A percentile compares a stretch with the other conserved stretches of the same genome.
Evolutionary conservation across 345 rosid genomes (phyloP).

Genomic region (Garcia nutans): DNA sequence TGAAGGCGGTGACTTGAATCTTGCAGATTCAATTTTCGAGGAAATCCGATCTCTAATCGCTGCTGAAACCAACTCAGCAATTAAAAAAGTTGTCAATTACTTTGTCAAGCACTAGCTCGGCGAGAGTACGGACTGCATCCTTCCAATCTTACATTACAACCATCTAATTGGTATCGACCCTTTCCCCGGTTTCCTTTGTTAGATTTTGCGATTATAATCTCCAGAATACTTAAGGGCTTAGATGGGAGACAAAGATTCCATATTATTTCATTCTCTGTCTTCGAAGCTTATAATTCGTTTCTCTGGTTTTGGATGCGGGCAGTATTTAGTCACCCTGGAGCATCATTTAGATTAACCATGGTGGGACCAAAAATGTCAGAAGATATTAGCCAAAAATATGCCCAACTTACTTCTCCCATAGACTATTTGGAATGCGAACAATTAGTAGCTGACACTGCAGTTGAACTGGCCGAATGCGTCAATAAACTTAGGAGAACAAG

Average conservation of each 20-base stretch:
- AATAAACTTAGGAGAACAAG: too few species aligned
- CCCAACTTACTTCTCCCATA: neutral
- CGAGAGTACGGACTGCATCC: neutral
- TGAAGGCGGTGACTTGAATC: neutral
- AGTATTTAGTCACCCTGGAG: too few species aligned
- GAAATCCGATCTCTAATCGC: neutral
- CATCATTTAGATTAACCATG: too few species aligned
- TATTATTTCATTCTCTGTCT: neutral
- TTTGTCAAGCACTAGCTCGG: neutral
- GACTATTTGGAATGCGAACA: neutral
- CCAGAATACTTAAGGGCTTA: too few species aligned
- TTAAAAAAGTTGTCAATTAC: neutral
- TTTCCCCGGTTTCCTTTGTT: too few species aligned
- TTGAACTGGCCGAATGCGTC: too few species aligned
- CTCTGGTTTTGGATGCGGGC: too few species aligned
- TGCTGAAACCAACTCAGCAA: neutral
- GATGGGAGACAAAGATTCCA: neutral
- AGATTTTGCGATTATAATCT: too few species aligned
- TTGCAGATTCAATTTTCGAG: neutral
- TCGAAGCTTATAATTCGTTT: too few species aligned
- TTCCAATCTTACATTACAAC: neutral
- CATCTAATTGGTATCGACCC: too few species aligned
- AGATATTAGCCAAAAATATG: neutral
- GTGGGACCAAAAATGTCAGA: accelerated
- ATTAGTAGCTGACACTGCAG: too few species aligned